Evolutionary conservation across 179 eudicot genomes (phyloP), one percentile per base, ranked within the genome.

Genomic region (Spergularia azorica): DNA sequence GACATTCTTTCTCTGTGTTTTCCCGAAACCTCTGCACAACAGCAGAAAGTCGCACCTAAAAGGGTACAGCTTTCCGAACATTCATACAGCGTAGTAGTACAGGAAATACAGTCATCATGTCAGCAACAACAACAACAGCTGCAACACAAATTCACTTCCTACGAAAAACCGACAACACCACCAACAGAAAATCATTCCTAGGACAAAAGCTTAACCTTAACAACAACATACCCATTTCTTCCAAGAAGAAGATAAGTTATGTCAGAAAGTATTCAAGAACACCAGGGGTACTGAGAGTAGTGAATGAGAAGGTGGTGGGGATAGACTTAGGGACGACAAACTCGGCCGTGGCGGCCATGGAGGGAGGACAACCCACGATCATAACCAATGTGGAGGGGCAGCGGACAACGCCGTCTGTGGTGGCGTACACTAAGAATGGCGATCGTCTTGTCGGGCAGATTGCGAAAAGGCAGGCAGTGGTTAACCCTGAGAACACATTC

Each of bases 301-400:
- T 81, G 51, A 81, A 60, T 67, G 93, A 92, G 79, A 92, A 92
- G 73, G 97, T 89, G 71, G 97, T 92, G 43, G 97, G 97, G n/a
- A 90, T 92, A 7, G 97, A 92, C 75, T 43, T 92, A 18, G 97
- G 97, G 57, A 92, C 97, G 1, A 92, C 97, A 2, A 92, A 92
- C 73, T 92, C 95, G 0, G 97, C 97, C 1, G 97, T 92, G 81
- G 97, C 94, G 54, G 97, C 93, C 0, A 92, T 92, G 97, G 97
- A 92, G 41, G 95, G 95, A 2, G 97, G 97, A 20, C 76, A 89
- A 52, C 97, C 97, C n/a, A 90, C 94, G 5, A 90, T 92, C 21
- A 83, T 92, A 17, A 92, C 97, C 0, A 92, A 92, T 71, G 83
- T 80, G 0, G 97, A 92, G 74, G 97, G 97, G 10, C 95, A 90